phyloP scores from a whole-genome alignment of 306 rosid species.

The Casuarina glauca region DNA sequence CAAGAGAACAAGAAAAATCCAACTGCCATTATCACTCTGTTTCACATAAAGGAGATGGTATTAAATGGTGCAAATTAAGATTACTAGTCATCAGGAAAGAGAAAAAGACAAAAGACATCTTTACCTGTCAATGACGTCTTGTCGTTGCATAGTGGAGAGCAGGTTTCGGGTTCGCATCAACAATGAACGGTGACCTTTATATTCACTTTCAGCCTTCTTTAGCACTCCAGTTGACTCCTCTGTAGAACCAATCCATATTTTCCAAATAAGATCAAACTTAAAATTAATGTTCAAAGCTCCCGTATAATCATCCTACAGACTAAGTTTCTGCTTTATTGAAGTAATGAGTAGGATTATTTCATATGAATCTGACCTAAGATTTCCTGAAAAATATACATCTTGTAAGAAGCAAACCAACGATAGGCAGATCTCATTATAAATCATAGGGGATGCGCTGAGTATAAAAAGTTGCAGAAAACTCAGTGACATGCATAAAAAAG shows the following conservation, averaged over 20 bases:
- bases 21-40: conserved; percentile 69
- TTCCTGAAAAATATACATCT: not conserved
- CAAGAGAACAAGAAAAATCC: conserved; percentile 73
- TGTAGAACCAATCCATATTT: conserved; percentile 35
- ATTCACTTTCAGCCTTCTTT: conserved; percentile 82
- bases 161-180: conserved; percentile 76
- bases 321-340: not conserved
- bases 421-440: not conserved
- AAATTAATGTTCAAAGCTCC: not conserved
- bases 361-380: not conserved
- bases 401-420: not conserved
- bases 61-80: conserved; percentile 9
- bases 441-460: not conserved
- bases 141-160: conserved; percentile 91
- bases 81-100: conserved; percentile 10
- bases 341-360: not conserved
- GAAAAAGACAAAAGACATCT: conserved; percentile 2
- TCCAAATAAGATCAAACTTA: conserved; percentile 19
- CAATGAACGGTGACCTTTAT: conserved; percentile 85
- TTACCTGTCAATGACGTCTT: conserved; percentile 89
- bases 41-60: conserved; percentile 14
- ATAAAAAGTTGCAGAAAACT: not conserved
- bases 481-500: not conserved
- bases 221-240: conserved; percentile 88
- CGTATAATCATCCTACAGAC: not conserved